Base-by-base conservation (phyloP, 495 filamentous ascomycete genomes). In the Podospora pseudopauciseta region DNA sequence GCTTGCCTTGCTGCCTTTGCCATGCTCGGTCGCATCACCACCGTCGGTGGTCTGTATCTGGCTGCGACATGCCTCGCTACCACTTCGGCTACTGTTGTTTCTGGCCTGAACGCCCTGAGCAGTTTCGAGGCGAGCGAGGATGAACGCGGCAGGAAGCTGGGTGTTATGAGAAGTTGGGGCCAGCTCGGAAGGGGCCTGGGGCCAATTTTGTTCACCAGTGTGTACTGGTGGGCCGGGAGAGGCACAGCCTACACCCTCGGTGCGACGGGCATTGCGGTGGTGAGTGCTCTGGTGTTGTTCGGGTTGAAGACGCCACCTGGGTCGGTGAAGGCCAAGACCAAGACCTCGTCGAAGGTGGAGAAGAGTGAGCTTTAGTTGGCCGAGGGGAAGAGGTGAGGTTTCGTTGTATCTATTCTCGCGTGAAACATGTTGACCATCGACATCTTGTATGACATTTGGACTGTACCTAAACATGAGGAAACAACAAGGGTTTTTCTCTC, bases 201-300 rank as follows among this genome's bases (percentile, higher is more conserved):
- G 0, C 95, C 95, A 1, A 73, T 98, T 27, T 75, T 96, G 59
- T 99, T 98, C 73, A 97, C 94, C 71, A 90, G 91, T n/a, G 83
- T 99, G 67, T 99, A 98, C 80, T 99, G 95, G 95, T 99, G 96
- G 96, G 94, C 92, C 34, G 95, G 96, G 0, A 81, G 95, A 54
- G 90, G 96, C 73, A 80, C 88, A 18, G 95, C 95, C 0, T 99
- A 97, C 77, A 83, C 81, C 1, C 82, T 91, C 75, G 96, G 95
- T 3, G 92, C 92, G 0, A 75, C 84, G 39, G 92, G 91, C 2
- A 97, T 98, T 84, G 73, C 90, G 26, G 87, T 76, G 7, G 93
- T 97, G 49, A 85, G 84, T 54, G 81, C 82, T 63, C 75, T 91
- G n/a, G 92, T 89, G 0, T 91, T 96, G 75, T 84, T 84, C 20